phyloP scores from a whole-genome alignment of 73 alveolate genomes.

The Uronychia setigera region DNA sequence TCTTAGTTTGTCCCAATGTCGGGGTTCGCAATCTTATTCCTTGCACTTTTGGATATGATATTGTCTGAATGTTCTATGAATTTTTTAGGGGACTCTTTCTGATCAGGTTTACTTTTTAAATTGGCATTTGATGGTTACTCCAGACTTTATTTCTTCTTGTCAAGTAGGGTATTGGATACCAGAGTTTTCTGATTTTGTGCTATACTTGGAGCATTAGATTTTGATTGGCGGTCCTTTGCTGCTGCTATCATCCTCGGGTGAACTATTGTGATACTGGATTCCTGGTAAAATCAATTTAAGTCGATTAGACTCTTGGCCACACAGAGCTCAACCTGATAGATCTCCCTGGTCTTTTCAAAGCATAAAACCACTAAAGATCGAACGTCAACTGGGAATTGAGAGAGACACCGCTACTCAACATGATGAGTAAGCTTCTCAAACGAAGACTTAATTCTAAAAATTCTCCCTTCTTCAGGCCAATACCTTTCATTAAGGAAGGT shows the following conservation, averaged over 20 bases:
- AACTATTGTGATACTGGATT: not conserved
- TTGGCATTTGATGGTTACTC: not conserved
- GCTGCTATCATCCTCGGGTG: too few species aligned
- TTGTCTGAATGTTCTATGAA: not conserved
- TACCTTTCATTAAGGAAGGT: not conserved
- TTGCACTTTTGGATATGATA: not conserved
- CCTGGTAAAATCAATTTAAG: not conserved
- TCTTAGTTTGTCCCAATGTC: too few species aligned
- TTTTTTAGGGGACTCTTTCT: not conserved
- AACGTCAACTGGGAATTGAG: not conserved
- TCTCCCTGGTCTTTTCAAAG: not conserved
- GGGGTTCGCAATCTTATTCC: too few species aligned
- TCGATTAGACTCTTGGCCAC: not conserved
- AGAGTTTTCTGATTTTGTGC: not conserved
- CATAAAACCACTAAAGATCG: not conserved
- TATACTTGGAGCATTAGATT: too few species aligned
- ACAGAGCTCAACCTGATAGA: not conserved
- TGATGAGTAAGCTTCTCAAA: not conserved
- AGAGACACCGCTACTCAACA: not conserved
- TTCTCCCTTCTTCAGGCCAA: not conserved
- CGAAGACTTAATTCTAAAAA: not conserved
- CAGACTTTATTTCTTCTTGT: not conserved
- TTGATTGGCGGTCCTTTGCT: too few species aligned
- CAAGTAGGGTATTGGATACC: not conserved
- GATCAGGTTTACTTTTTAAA: not conserved